Percentiles rank a stretch among this genome's conserved stretches.
Conservation (phyloP, 371 early-diverging fungal species). For the Mortierella sp. region DNA sequence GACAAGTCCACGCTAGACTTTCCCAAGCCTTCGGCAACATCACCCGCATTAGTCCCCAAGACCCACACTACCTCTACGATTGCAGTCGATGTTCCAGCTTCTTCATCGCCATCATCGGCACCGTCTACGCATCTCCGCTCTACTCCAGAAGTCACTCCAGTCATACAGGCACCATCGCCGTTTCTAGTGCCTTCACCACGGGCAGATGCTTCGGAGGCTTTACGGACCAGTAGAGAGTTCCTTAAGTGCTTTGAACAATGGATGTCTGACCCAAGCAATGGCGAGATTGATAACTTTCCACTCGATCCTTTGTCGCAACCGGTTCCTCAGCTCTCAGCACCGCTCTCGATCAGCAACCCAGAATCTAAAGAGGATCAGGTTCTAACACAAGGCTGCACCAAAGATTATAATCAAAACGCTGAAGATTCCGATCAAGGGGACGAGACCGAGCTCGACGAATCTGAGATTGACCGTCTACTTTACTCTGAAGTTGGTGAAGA, state of each 20-base stretch:
- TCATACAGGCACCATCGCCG: constrained; percentile 6
- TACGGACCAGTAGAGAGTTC: constrained; percentile 28
- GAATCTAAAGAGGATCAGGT: neutral
- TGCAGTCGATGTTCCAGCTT: neutral
- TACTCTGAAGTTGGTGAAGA: constrained; percentile 50
- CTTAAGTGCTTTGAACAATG: constrained; percentile 46
- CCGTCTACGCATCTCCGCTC: neutral
- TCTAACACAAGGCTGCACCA: neutral
- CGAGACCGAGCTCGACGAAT: constrained; percentile 30
- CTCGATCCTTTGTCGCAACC: neutral
- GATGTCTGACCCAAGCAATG: constrained; percentile 48
- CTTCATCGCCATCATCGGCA: neutral
- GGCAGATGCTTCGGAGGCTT: neutral
- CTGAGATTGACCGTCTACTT: constrained; percentile 41
- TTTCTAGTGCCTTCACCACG: neutral
- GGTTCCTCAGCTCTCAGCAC: neutral
- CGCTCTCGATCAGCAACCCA: neutral
- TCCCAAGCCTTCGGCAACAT: neutral
- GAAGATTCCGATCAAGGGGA: constrained; percentile 18
- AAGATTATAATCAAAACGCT: constrained; percentile 1
- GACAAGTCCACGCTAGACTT: neutral
- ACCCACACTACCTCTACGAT: neutral
- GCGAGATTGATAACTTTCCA: constrained; percentile 6
- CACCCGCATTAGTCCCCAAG: neutral
- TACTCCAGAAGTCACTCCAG: constrained; percentile 7